These are phyloP conservation scores for Persicaria tinctoria DNA, from an alignment of 148 eudicot genomes.

Conservation along the genomic window DNA sequence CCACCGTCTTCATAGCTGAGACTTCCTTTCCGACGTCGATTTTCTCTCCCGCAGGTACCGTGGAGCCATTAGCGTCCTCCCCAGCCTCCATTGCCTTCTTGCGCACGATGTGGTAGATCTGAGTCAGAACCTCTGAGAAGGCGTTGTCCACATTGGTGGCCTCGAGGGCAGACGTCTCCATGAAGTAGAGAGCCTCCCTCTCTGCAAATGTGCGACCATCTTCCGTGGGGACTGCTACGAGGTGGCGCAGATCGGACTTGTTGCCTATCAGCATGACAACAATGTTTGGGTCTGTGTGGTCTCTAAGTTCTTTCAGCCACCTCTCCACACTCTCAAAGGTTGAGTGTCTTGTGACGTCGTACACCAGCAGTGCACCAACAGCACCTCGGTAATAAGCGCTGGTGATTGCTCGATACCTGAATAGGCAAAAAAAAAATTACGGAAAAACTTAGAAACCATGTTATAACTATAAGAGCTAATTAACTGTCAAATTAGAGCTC, in stretches of 20 bases:
- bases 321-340: constrained; percentile 31
- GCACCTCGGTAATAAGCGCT: constrained; percentile 45
- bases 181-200: constrained; percentile 53
- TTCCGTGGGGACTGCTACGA: constrained; percentile 55
- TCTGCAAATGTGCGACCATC: constrained; percentile 55
- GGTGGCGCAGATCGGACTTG: constrained; percentile 65
- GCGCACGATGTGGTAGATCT: constrained; percentile 57
- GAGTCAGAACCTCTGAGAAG: constrained; percentile 52
- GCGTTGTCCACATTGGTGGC: constrained; percentile 60
- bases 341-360: constrained; percentile 38
- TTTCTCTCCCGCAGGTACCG: constrained; percentile 50
- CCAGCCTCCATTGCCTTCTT: constrained; percentile 60
- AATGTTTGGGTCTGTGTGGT: constrained; percentile 67
- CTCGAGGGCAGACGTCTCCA: constrained; percentile 74
- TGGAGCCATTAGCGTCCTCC: constrained; percentile 38
- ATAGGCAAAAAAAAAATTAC: background rate
- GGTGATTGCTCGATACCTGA: constrained; percentile 34
- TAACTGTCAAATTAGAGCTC: background rate
- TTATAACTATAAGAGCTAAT: background rate
- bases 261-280: constrained; percentile 73
- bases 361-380: constrained; percentile 41
- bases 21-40: constrained; percentile 64
- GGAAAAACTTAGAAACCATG: background rate
- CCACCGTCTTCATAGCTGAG: constrained; percentile 50
- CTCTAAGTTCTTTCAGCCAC: constrained; percentile 64